A percentile compares a stretch with the other conserved stretches of the same genome.
Evolutionary conservation across 805 yeast genomes (phyloP).

Genomic region (Kazachstania kunashirensis): DNA sequence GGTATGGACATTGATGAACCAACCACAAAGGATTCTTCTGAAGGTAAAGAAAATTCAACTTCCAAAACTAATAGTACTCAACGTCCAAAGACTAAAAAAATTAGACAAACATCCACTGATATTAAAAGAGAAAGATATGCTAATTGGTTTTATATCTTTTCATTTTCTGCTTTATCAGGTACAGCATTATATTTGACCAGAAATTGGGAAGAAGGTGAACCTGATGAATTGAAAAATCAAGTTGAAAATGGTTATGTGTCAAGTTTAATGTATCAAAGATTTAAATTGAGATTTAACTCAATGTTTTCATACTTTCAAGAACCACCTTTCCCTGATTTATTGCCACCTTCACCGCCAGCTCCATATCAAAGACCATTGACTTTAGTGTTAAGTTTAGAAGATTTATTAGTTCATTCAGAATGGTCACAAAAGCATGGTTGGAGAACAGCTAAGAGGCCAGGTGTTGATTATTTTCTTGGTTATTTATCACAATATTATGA

Average conservation of each 20-base stretch:
- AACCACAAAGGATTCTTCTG: conserved; percentile 15
- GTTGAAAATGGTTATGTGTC: conserved; percentile 63
- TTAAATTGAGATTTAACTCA: conserved; percentile 60
- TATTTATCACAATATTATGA: conserved; percentile 93
- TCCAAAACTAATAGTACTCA: conserved; percentile 8
- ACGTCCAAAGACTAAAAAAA: conserved; percentile 33
- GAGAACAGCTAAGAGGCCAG: conserved; percentile 99
- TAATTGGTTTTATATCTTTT: conserved; percentile 55
- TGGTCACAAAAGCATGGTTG: conserved; percentile 92
- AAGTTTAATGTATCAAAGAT: conserved; percentile 54
- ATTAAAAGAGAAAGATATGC: conserved; percentile 76
- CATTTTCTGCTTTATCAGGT: conserved; percentile 39
- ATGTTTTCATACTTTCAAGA: conserved; percentile 79
- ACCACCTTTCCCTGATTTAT: conserved; percentile 84
- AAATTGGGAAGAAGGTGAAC: conserved; percentile 76
- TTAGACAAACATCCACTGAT: conserved; percentile 62
- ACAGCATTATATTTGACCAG: conserved; percentile 64
- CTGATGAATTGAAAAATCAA: conserved; percentile 43
- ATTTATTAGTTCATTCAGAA: conserved; percentile 77
- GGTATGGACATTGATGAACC: conserved; percentile 56
- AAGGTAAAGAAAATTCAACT: conserved; percentile 11
- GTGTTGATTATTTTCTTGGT: conserved; percentile 91
- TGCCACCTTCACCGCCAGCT: conserved; percentile 86
- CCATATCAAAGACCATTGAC: conserved; percentile 91
- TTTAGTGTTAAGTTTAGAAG: conserved; percentile 81